phyloP scores from a whole-genome alignment of 2,329 filamentous ascomycete genomes.

The Colletotrichum sp. region DNA sequence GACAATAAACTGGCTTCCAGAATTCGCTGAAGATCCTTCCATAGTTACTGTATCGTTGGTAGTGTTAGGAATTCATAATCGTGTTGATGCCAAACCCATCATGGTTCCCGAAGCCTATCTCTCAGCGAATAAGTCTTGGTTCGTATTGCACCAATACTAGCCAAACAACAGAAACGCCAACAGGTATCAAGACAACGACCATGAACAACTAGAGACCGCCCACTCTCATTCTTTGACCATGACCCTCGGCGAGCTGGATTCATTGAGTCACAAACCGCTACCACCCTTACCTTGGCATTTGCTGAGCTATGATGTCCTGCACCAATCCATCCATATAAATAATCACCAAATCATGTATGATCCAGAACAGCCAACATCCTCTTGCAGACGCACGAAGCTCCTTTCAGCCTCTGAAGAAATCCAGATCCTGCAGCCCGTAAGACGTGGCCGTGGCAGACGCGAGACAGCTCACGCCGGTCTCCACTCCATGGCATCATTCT shows the following conservation, averaged over 20 bases:
- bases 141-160: neutral
- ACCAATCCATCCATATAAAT: neutral
- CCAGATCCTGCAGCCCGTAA: neutral
- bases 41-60: too few relatives aligned
- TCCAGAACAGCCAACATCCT: neutral
- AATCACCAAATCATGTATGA: accelerated
- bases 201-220: too few relatives aligned
- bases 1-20: neutral
- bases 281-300: neutral
- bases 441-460: neutral
- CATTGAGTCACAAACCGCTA: too few relatives aligned
- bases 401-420: neutral
- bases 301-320: accelerated
- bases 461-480: neutral
- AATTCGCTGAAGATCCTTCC: too few relatives aligned
- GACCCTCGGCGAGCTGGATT: neutral
- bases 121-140: neutral
- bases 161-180: too few relatives aligned
- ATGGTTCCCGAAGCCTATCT: neutral
- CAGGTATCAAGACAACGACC: too few relatives aligned
- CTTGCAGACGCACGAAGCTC: accelerated
- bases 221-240: neutral
- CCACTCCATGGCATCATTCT: neutral
- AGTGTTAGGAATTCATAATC: neutral
- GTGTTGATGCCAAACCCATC: neutral